Evolutionary conservation across 345 rosid genomes (phyloP).

Genomic region (Raphanus raphanistrum): DNA sequence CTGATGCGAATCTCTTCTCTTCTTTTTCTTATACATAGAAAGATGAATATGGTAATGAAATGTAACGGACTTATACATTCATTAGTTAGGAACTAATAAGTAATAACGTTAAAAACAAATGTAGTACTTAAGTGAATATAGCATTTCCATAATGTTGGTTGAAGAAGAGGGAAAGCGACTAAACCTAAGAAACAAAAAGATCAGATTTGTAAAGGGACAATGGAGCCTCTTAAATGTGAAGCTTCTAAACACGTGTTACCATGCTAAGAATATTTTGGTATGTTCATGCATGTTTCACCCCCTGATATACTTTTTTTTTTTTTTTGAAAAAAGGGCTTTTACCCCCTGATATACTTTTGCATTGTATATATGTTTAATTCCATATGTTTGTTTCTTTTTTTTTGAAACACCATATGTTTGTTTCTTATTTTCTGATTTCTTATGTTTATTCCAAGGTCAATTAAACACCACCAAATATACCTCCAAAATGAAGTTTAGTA

Average conservation of each 20-base stretch:
- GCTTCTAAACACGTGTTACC: no score
- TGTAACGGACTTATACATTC: not conserved
- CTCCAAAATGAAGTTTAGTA: not conserved
- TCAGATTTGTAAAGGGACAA: constrained; percentile 11
- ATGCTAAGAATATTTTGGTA: no score
- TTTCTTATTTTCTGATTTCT: no score
- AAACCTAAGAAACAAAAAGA: constrained; percentile 24
- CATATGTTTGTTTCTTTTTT: no score
- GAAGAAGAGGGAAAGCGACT: constrained; percentile 24
- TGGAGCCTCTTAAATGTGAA: constrained; percentile 16
- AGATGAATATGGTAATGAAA: not conserved
- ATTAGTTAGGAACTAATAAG: not conserved
- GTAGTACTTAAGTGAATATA: not conserved
- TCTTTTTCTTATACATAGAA: not conserved
- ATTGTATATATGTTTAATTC: no score
- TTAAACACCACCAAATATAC: constrained; percentile 1
- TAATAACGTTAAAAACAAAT: not conserved
- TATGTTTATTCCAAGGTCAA: not conserved
- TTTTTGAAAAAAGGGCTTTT: no score
- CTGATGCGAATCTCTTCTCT: not conserved
- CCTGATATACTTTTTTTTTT: no score
- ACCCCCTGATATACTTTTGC: no score
- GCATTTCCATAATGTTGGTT: not conserved
- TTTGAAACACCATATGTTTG: no score
- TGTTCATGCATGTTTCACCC: no score